phyloP scores from a whole-genome alignment of 2,329 filamentous ascomycete genomes.

The Periglandula ipomoeae region DNA sequence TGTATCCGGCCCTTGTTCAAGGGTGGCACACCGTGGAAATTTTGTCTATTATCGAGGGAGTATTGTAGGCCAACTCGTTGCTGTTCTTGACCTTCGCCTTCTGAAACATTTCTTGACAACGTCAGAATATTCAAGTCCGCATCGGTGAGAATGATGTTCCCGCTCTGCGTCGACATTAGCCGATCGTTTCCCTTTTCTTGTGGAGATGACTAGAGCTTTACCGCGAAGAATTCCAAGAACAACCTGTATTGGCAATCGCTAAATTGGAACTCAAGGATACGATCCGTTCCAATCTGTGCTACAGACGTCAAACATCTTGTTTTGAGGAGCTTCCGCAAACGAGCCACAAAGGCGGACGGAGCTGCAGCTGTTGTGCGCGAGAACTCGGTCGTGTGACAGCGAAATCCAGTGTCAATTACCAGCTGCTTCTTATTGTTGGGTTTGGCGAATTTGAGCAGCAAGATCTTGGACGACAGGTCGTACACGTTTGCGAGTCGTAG shows the following conservation, averaged over 20 bases:
- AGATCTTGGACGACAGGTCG: constrained; percentile 90
- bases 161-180: constrained; percentile 40
- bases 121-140: constrained; percentile 72
- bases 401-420: constrained; percentile 89
- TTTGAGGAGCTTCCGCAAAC: constrained; percentile 80
- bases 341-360: constrained; percentile 76
- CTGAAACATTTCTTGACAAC: constrained; percentile 69
- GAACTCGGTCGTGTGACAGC: constrained; percentile 89
- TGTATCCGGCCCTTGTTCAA: constrained; percentile 66
- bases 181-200: not conserved
- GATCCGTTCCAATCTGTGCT: constrained; percentile 81
- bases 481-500: constrained; percentile 90
- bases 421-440: constrained; percentile 83
- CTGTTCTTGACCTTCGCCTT: constrained; percentile 76
- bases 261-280: constrained; percentile 86
- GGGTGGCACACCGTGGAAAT: constrained; percentile 65
- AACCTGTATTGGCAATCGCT: constrained; percentile 83
- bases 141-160: constrained; percentile 91
- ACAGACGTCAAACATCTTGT: constrained; percentile 76
- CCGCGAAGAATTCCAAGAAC: constrained; percentile 90
- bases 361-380: constrained; percentile 74
- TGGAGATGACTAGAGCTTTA: constrained; percentile 11
- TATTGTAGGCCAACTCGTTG: constrained; percentile 72
- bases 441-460: constrained; percentile 90
- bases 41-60: constrained; percentile 72